Base-by-base conservation (phyloP, 108 stramenopile species). In the Pseudonitzschia delicatissima region DNA sequence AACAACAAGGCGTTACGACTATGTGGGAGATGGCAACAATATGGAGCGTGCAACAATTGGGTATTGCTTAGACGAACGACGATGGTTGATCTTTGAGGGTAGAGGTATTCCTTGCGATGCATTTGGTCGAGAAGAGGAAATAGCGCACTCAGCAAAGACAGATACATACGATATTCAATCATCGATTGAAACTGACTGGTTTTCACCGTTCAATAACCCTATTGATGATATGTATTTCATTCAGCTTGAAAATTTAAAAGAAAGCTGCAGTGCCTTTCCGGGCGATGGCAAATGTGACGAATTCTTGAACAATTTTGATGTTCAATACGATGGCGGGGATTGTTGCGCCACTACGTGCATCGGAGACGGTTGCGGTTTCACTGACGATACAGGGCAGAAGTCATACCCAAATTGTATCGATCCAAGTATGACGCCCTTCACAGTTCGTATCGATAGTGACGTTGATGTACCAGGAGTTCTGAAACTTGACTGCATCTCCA, bases 301-400 rank as follows among this genome's bases (percentile, higher is more conserved):
- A 25, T 13, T 25, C 18, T 20, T 51, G 9, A 51, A 51, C 18
- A 20, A 20, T 12, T 20, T 26, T 26, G 50, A 51, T 51, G 12
- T 51, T 4, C 23, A 51, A 51, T 51, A 51, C 18, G 50, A 51
- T 26, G 50, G 50, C 18, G 50, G 50, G 18, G 50, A 51, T 51
- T 51, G 50, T 26, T 51, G 50, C 18, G 50, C 23, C 11, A 20
- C 23, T 26, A 51, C 50, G 9, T 51, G 50, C 25, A n/a, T n/a
- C n/a, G n/a, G n/a, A n/a, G n/a, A n/a, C n/a, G n/a, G n/a, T n/a
- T n/a, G n/a, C n/a, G n/a, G n/a, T n/a, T 13, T 32, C 15, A 33
- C 31, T 3, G 33, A 5, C 4, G 17, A 55, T 55, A 12, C 53
- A 0, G n/a, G 6, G 11, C 29, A 29, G 4, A 0, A 32, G 2